Percentiles rank a stretch among this genome's conserved stretches.
Conservation (phyloP, 352 stramenopile species). For the Pythium plurisporium region DNA sequence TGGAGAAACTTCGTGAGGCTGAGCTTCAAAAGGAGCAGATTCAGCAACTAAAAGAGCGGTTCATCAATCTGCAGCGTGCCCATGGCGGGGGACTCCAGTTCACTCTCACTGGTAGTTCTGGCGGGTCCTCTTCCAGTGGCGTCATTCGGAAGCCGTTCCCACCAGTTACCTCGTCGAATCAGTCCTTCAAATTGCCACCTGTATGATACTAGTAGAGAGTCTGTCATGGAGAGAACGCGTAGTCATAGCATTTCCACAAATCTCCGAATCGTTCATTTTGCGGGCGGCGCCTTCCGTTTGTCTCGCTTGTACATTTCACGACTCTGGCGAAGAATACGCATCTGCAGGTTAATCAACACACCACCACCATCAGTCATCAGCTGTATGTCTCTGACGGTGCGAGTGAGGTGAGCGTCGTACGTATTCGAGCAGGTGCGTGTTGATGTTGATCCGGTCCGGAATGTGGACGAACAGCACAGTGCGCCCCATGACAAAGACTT, state of each 20-base stretch:
- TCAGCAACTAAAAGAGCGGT: constrained; percentile 57
- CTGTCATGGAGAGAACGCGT: neutral
- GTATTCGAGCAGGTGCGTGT: constrained; percentile 74
- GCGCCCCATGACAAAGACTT: constrained; percentile 87
- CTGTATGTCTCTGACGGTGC: no score
- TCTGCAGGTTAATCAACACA: constrained; percentile 28
- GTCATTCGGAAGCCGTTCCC: constrained; percentile 28
- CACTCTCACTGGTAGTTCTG: constrained; percentile 24
- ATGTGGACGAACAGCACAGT: constrained; percentile 86
- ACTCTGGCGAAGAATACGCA: constrained; percentile 72
- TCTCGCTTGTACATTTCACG: constrained; percentile 78
- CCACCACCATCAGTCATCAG: neutral
- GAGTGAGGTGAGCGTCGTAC: constrained; percentile 31
- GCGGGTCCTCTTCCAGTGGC: neutral
- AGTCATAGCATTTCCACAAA: neutral
- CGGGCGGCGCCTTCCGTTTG: constrained; percentile 39
- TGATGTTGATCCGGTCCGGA: constrained; percentile 80
- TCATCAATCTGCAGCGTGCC: constrained; percentile 61
- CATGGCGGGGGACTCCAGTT: constrained; percentile 56
- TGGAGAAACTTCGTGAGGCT: constrained; percentile 55
- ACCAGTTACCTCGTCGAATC: constrained; percentile 17
- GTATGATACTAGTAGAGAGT: constrained; percentile 39
- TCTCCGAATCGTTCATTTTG: neutral
- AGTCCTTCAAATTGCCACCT: constrained; percentile 55
- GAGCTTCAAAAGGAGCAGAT: constrained; percentile 75